Percentiles rank a stretch among this genome's conserved stretches.
Conservation (phyloP, 2,329 filamentous ascomycete genomes). For the Dactylellina drechsleri region DNA sequence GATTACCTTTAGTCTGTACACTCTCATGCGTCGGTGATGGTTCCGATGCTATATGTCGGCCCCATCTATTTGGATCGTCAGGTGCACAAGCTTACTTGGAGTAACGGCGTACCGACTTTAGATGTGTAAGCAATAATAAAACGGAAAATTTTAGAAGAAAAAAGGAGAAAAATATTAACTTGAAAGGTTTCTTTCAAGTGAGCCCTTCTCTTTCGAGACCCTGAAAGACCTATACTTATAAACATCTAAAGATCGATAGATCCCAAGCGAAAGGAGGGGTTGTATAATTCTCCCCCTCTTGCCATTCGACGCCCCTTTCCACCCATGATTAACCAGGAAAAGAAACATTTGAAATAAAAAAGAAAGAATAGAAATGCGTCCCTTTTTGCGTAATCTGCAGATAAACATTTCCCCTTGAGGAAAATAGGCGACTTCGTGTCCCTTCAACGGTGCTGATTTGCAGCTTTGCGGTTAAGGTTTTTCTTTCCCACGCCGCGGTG, state of each 20-base stretch:
- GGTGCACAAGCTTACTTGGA: constrained; percentile 21
- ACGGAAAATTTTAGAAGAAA: too few species aligned
- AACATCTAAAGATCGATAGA: neutral
- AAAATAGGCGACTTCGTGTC: constrained; percentile 44
- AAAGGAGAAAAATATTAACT: neutral
- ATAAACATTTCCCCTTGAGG: constrained; percentile 34
- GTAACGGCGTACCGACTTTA: constrained; percentile 11
- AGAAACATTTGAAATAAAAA: neutral
- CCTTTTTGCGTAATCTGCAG: constrained; percentile 37
- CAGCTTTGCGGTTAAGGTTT: constrained; percentile 31
- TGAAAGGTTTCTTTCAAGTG: neutral
- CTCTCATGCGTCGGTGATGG: neutral
- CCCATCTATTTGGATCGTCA: constrained; percentile 34
- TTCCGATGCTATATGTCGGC: neutral
- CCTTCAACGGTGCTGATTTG: neutral
- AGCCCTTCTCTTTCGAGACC: neutral
- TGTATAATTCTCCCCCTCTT: constrained; percentile 3
- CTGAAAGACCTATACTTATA: too few species aligned
- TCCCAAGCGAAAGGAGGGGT: constrained; percentile 16
- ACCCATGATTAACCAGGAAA: too few species aligned
- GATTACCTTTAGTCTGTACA: neutral
- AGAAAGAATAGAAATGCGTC: neutral
- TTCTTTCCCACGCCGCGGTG: constrained; percentile 13
- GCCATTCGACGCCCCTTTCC: too few species aligned
- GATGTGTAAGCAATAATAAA: too few species aligned